Evolutionary conservation across 495 filamentous ascomycete species (phyloP), one percentile per base, ranked within the genome.

Genomic region (Penicillium mononematosum): DNA sequence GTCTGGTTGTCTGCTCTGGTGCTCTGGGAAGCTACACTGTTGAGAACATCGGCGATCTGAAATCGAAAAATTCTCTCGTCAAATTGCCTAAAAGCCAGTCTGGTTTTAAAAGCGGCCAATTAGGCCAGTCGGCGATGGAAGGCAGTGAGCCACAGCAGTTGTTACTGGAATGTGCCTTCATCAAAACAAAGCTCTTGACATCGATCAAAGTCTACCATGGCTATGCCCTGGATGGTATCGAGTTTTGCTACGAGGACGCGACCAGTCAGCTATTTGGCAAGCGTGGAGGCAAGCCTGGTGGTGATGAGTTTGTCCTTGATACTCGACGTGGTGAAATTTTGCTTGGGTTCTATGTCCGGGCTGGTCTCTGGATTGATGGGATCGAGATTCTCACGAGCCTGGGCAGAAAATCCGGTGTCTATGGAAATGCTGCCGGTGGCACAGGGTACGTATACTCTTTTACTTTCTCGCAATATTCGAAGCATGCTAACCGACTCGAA

Each of bases 221-320:
- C 0, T 73, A 75, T 55, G 87, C 89, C 7, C 58, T 98, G 47
- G 90, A 96, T 68, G 94, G 94, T 0, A 61, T 98, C 11, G 94
- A 97, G 66, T 97, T 98, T 67, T 81, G 87, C 57, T 98, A 96
- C 65, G 94, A 97, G 58, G 92, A 98, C 70, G 79, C 79, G 25
- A 88, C 88, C 3, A 88, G 81, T 55, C 93, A 98, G 70, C 74
- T 98, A 14, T 96, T 98, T 76, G 94, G 94, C 22, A 92, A 91
- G 59, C 79, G 82, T 58, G 90, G 88, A 7, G 91, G 89, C 1
- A 87, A 88, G 60, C 73, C 78, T 39, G 88, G 87, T 9, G 89
- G 88, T 3, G 87, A 89, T 63, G 83, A 85, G 32, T 96, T 94
- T 72, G 77, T 86, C 11, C 77, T 96, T 57, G 93, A 98, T 72